Conservation (phyloP, 129 eudicot genomes). For the sunflower (Helianthus annuus) region HanXRQr2.0-SUNRISE NC_035446.2:161876855-161877354, state of each 20-base stretch:
- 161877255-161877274: slow-evolving; percentile 9
- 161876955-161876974: neutral
- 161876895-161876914: too few relatives aligned
- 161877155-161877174: neutral
- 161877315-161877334: too few relatives aligned
- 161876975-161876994: neutral
- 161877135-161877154: slow-evolving; percentile 13
- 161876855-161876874: too few relatives aligned
- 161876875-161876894: too few relatives aligned
- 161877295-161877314: too few relatives aligned
- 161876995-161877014: neutral
- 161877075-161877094: slow-evolving; percentile 8
- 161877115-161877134: neutral
- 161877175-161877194: neutral
- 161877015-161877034: neutral
- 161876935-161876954: too few relatives aligned
- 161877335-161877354: neutral
- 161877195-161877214: neutral
- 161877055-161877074: slow-evolving; percentile 6
- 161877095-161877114: slow-evolving; percentile 10
- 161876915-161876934: too few relatives aligned
- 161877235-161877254: slow-evolving; percentile 11
- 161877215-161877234: neutral
- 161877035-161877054: neutral
- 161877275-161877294: neutral